Percentiles rank a stretch among this genome's conserved stretches.
Evolutionary conservation across 1,284 basidiomycete species (phyloP).

Genomic region (Sanghuangporus weigelae): DNA sequence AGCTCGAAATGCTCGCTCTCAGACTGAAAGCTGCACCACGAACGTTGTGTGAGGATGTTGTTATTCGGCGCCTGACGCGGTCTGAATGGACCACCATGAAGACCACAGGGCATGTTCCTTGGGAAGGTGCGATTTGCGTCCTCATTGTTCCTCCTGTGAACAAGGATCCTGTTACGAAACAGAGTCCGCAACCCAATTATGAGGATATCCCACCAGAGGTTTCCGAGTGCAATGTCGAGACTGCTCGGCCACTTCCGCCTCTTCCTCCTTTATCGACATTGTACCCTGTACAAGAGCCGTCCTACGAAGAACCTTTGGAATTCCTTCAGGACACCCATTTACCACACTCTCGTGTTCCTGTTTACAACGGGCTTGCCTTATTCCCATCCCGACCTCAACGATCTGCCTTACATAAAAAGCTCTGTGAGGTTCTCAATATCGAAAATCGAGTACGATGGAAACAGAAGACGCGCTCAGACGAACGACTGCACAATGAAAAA

Average conservation of each 20-base stretch:
- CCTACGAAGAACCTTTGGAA: conserved; percentile 4
- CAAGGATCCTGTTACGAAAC: conserved; percentile 42
- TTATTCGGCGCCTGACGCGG: conserved; percentile 58
- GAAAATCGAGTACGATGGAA: conserved; percentile 35
- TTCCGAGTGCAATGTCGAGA: conserved; percentile 8
- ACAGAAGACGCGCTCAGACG: not conserved
- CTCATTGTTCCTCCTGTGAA: conserved; percentile 68
- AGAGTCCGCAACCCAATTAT: conserved; percentile 37
- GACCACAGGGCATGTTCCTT: conserved; percentile 42
- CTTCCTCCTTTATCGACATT: conserved; percentile 1
- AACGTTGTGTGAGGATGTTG: conserved; percentile 24
- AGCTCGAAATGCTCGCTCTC: conserved; percentile 53
- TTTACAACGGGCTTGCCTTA: conserved; percentile 59
- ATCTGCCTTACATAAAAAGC: conserved; percentile 43
- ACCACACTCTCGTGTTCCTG: conserved; percentile 45
- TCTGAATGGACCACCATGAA: conserved; percentile 51
- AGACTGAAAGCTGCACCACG: conserved; percentile 30
- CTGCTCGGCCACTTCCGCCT: not conserved
- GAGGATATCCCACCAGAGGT: conserved; percentile 34
- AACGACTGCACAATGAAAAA: conserved; percentile 31
- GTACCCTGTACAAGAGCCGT: not conserved
- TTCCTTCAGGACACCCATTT: conserved; percentile 24
- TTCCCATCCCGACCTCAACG: conserved; percentile 59
- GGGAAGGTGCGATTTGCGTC: conserved; percentile 51
- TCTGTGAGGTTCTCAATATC: conserved; percentile 43